Evolutionary conservation across 2,329 filamentous ascomycete genomes (phyloP), one percentile per base, ranked within the genome.

Genomic region (Xylaria sp.): DNA sequence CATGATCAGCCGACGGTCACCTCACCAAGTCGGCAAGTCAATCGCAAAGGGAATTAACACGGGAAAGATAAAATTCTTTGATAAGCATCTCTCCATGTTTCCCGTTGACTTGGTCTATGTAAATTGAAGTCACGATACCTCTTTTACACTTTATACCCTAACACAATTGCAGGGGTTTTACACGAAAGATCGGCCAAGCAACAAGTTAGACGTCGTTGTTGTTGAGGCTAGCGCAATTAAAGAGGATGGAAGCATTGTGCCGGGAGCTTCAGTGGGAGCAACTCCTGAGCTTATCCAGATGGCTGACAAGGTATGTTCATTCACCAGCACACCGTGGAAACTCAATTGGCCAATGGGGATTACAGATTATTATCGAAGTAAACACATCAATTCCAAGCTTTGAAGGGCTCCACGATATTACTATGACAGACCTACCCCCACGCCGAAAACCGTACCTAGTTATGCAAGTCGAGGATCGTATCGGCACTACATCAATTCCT

Each of bases 11-110:
- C 87, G 93, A 66, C 88, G 93, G 65, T 88, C 89, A 74, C 93
- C 93, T 65, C 93, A 97, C 82, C 93, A 97, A 79, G 93, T 97
- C 69, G 93, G 93, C 78, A 97, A 97, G 84, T 87, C 92, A 67
- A 97, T 97, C 73, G 89, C 93, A 69, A 95, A 93, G 84, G 93
- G 93, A 10, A 97, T 97, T 82, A 97, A 97, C 80, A 89, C 91
- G 74, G 93, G 93, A 51, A 87, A 91, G 73, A 97, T 97, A 82
- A 90, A 95, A 71, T 97, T 97, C 82, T 97, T 97, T 79, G 93
- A 97, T 80, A 97, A 97, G 84, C 93, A 97, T 83, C 80, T 97
- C 78, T 94, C 91, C 81, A 97, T 97, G 93, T 97, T 97, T 79
- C 93, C 93, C 4, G 87, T 90, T 46, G 93, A 97, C 78, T 84